Evolutionary conservation across 352 stramenopile species (phyloP).

Genomic region (Phytophthora quininea): DNA sequence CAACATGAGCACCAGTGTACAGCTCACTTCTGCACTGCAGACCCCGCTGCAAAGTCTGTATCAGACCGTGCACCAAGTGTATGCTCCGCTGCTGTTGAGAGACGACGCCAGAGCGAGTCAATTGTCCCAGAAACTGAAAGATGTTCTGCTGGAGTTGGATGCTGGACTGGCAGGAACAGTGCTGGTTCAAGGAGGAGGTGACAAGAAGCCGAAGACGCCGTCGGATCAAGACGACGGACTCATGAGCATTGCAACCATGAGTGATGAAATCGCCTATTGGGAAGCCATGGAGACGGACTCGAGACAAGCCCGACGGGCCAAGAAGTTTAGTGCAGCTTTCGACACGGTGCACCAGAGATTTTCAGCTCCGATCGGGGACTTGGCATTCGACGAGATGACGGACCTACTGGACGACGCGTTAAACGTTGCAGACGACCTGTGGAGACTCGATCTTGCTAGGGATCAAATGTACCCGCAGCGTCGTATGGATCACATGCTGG

Average conservation of each 20-base stretch:
- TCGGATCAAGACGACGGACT: conserved; percentile 49
- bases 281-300: conserved; percentile 52
- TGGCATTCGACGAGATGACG: conserved; percentile 79
- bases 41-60: conserved; percentile 84
- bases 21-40: conserved; percentile 71
- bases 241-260: conserved; percentile 82
- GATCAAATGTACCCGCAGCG: conserved; percentile 81
- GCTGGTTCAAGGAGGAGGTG: conserved; percentile 30
- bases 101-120: conserved; percentile 48
- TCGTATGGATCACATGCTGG: conserved; percentile 90
- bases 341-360: conserved; percentile 88
- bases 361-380: conserved; percentile 47
- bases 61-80: conserved; percentile 82
- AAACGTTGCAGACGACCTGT: conserved; percentile 90
- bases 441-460: conserved; percentile 71
- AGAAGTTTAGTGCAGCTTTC: conserved; percentile 81
- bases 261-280: conserved; percentile 91
- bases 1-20: conserved; percentile 77
- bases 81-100: conserved; percentile 73
- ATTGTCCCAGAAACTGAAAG: conserved; percentile 83
- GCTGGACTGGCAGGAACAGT: conserved; percentile 55
- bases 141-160: conserved; percentile 81
- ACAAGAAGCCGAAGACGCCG: conserved; percentile 17
- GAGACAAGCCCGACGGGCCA: conserved; percentile 62
- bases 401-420: conserved; percentile 88